A percentile compares a stretch with the other conserved stretches of the same genome.
Conservation (phyloP, 1,284 basidiomycete species). For the Ustilago bromivora region DNA sequence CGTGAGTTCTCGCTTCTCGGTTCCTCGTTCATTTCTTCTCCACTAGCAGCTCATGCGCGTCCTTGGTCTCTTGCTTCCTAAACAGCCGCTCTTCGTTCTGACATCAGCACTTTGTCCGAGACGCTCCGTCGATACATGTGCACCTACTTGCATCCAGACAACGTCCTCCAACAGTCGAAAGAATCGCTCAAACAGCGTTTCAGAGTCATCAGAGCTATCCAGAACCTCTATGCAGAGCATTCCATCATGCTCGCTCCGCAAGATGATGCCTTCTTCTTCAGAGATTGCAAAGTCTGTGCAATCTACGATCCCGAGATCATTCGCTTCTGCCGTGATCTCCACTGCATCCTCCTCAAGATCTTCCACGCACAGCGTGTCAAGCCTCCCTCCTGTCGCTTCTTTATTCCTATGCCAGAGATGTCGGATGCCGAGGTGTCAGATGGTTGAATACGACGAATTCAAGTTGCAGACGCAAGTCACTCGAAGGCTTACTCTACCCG, state of each 20-base stretch:
- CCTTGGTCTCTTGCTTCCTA: neutral
- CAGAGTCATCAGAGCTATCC: constrained; percentile 26
- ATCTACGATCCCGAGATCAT: constrained; percentile 39
- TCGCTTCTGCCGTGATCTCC: constrained; percentile 33
- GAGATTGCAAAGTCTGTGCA: constrained; percentile 27
- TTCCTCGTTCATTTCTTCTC: neutral
- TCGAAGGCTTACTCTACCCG: too few species aligned
- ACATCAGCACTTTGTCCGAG: constrained; percentile 32
- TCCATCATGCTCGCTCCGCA: constrained; percentile 29
- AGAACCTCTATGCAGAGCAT: constrained; percentile 31
- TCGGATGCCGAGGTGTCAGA: constrained; percentile 14
- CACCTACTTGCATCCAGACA: constrained; percentile 24
- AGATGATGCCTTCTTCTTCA: constrained; percentile 33
- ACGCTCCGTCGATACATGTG: constrained; percentile 33
- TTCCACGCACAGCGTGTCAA: constrained; percentile 26
- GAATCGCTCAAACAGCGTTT: constrained; percentile 21
- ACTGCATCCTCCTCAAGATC: constrained; percentile 24
- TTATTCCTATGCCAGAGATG: constrained; percentile 22
- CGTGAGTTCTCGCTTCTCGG: neutral
- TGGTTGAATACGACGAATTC: neutral
- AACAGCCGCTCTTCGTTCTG: constrained; percentile 20
- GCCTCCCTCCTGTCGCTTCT: constrained; percentile 23
- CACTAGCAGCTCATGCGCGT: neutral
- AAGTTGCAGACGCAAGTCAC: too few species aligned
- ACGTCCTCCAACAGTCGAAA: constrained; percentile 18